A percentile compares a stretch with the other conserved stretches of the same genome.
Conservation (phyloP, 2,329 filamentous ascomycete genomes). For the Arachnomyces sp. region DNA sequence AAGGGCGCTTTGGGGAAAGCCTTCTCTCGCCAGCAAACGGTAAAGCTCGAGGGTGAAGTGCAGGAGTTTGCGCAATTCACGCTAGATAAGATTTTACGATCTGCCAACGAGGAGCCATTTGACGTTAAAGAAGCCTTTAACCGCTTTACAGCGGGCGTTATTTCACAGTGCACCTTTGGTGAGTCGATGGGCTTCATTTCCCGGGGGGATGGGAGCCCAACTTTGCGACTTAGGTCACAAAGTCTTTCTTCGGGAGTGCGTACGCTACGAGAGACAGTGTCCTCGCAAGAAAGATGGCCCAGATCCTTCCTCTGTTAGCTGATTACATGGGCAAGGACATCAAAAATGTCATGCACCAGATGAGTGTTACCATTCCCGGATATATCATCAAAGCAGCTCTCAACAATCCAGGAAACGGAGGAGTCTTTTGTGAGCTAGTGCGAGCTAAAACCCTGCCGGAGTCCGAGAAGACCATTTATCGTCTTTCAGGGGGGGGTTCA, state of each 20-base stretch:
- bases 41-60: slow-evolving; percentile 6
- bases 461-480: slow-evolving; percentile 10
- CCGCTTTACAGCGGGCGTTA: slow-evolving; percentile 15
- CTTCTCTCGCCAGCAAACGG: slow-evolving; percentile 16
- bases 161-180: slow-evolving; percentile 18
- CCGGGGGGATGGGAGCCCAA: slow-evolving; percentile 31
- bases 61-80: slow-evolving; percentile 4
- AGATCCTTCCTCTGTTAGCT: slow-evolving; percentile 11
- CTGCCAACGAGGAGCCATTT: slow-evolving; percentile 13
- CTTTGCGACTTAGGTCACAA: slow-evolving; percentile 29
- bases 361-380: slow-evolving; percentile 18
- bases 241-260: slow-evolving; percentile 23
- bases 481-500: slow-evolving; percentile 15
- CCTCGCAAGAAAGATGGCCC: slow-evolving; percentile 19
- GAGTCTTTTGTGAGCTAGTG: slow-evolving; percentile 22
- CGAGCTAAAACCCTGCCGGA: slow-evolving; percentile 15
- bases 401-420: slow-evolving; percentile 16
- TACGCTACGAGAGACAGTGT: slow-evolving; percentile 28
- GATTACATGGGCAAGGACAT: slow-evolving; percentile 16
- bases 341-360: slow-evolving; percentile 19
- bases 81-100: slow-evolving; percentile 2
- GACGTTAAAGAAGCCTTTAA: slow-evolving; percentile 14
- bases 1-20: slow-evolving; percentile 16
- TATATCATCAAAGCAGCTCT: slow-evolving; percentile 17
- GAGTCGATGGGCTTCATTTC: slow-evolving; percentile 27